These are phyloP conservation scores for Marchantia polymorpha DNA, from an alignment of 225 moss, liverwort and hornwort species.

Conservation along the genomic window DNA sequence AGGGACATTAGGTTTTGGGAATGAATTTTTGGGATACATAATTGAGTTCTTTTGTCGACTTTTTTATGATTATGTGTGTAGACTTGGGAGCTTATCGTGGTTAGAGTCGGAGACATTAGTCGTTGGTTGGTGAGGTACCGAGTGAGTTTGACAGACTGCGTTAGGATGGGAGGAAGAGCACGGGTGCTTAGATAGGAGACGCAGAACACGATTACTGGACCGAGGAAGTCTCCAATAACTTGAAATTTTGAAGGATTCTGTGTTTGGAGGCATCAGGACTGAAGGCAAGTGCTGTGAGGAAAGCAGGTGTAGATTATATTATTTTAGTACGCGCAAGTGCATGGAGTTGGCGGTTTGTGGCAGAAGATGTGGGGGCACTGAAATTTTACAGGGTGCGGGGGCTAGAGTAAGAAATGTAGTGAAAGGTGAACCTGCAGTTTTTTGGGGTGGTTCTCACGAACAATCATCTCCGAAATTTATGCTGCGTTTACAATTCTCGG, in stretches of 20 bases:
- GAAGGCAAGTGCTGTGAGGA: neutral
- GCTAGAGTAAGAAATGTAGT: conserved; percentile 5
- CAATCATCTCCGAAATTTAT: neutral
- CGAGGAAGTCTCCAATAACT: neutral
- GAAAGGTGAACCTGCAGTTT: neutral
- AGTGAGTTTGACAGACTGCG: neutral
- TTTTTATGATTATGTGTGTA: neutral
- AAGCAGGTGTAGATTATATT: neutral
- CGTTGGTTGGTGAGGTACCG: neutral
- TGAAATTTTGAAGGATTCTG: neutral
- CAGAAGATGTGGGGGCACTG: conserved; percentile 21
- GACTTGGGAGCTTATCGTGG: neutral
- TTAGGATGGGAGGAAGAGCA: neutral
- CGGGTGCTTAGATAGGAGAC: neutral
- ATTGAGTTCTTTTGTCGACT: neutral
- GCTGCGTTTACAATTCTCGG: conserved; percentile 8
- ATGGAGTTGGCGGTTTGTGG: conserved; percentile 35
- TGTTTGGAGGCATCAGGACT: neutral
- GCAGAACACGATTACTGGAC: neutral
- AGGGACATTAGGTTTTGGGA: neutral
- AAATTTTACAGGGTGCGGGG: neutral
- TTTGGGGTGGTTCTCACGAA: neutral
- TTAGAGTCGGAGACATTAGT: neutral
- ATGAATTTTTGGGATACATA: neutral
- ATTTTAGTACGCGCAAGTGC: neutral